phyloP scores from a whole-genome alignment of 352 stramenopile species.

The Phytophthora sp. region DNA sequence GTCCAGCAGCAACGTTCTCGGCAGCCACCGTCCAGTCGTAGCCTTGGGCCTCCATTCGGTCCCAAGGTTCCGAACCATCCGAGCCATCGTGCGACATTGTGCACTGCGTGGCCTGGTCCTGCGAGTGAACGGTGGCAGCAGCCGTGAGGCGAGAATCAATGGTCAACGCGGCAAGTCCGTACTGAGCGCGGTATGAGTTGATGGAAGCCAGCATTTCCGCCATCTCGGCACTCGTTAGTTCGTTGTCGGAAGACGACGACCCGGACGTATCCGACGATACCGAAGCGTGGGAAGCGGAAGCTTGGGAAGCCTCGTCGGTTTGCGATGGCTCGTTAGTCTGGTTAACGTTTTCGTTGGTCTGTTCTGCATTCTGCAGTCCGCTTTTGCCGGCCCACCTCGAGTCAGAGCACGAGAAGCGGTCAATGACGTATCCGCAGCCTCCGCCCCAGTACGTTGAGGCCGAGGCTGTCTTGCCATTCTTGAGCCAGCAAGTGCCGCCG shows the following conservation, averaged over 20 bases:
- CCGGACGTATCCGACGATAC: constrained; percentile 15
- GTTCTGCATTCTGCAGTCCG: constrained; percentile 1
- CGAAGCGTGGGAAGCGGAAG: constrained; percentile 6
- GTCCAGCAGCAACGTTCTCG: constrained; percentile 65
- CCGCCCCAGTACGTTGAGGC: constrained; percentile 32
- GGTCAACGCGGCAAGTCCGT: constrained; percentile 43
- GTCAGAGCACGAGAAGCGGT: constrained; percentile 37
- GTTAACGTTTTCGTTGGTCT: constrained; percentile 3
- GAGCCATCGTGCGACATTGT: constrained; percentile 52
- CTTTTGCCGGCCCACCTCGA: constrained; percentile 18
- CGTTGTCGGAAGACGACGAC: constrained; percentile 40
- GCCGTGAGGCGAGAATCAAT: constrained; percentile 44
- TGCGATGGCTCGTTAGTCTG: constrained; percentile 10
- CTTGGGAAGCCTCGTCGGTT: constrained; percentile 5
- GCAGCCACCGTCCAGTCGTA: constrained; percentile 48
- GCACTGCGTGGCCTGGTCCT: constrained; percentile 51
- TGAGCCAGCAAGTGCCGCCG: constrained; percentile 58
- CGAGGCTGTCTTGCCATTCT: constrained; percentile 30
- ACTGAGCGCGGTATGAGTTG: constrained; percentile 55
- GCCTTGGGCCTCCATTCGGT: constrained; percentile 43
- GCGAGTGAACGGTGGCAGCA: constrained; percentile 49
- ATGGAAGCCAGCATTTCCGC: constrained; percentile 54
- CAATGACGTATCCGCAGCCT: constrained; percentile 50
- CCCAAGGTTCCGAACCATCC: constrained; percentile 43
- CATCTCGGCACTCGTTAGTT: constrained; percentile 39